Evolutionary conservation across 2,329 filamentous ascomycete genomes (phyloP).

Genomic region (Aureobasidium sp.): DNA sequence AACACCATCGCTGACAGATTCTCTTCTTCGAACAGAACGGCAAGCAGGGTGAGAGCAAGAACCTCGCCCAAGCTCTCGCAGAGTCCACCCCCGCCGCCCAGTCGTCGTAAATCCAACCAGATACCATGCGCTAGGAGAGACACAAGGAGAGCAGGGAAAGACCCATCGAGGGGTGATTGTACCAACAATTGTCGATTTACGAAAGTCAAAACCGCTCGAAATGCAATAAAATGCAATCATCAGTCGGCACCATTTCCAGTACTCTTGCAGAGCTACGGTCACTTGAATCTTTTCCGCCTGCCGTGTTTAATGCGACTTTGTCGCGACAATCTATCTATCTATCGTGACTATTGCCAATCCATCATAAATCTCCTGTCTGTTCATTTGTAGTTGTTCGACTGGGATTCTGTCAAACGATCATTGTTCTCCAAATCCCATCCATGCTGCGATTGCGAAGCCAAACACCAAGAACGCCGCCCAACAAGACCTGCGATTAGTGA

Average conservation of each 20-base stretch:
- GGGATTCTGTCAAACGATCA: background rate
- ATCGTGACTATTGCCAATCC: background rate
- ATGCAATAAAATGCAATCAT: conserved; percentile 9
- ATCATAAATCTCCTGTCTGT: background rate
- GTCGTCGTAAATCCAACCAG: conserved; percentile 4
- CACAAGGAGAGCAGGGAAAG: background rate
- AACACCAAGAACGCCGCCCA: background rate
- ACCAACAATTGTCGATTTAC: conserved; percentile 10
- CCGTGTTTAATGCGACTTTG: background rate
- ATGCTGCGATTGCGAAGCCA: background rate
- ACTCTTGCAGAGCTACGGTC: background rate
- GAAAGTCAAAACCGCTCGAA: background rate
- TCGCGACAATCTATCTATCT: background rate
- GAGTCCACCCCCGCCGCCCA: conserved; percentile 21
- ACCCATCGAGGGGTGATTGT: conserved; percentile 1
- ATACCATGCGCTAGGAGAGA: conserved; percentile 3
- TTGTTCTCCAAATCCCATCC: background rate
- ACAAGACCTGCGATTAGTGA: background rate
- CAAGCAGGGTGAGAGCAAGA: conserved; percentile 85
- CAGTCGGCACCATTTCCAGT: background rate
- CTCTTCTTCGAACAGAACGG: conserved; percentile 60
- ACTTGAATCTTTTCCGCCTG: background rate
- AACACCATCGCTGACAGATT: conserved; percentile 14
- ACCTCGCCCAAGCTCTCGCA: conserved; percentile 52
- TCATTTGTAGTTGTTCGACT: too few species aligned